These are phyloP conservation scores for Lunularia cruciata DNA, from an alignment of 225 moss, liverwort and hornwort genomes.

Conservation along the genomic window DNA sequence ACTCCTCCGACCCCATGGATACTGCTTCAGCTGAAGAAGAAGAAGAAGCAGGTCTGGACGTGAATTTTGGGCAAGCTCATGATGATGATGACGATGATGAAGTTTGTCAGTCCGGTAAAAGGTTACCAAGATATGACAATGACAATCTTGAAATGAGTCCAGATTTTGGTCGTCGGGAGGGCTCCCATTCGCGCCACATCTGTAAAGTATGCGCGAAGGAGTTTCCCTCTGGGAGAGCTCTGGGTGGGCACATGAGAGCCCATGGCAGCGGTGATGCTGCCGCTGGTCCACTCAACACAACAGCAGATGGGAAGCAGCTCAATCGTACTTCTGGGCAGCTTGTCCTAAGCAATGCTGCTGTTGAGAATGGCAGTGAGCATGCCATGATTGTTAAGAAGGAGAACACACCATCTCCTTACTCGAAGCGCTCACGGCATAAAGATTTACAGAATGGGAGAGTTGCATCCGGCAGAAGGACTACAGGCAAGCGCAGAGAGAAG, in stretches of 20 bases:
- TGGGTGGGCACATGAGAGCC: constrained; percentile 54
- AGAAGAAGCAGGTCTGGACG: constrained; percentile 36
- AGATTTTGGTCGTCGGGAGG: constrained; percentile 43
- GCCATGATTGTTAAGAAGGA: constrained; percentile 21
- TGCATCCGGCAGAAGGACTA: constrained; percentile 29
- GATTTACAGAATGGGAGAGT: constrained; percentile 37
- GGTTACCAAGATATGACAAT: constrained; percentile 48
- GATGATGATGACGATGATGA: no score
- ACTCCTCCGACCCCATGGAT: constrained; percentile 33
- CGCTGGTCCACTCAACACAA: neutral
- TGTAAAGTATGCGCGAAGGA: constrained; percentile 46
- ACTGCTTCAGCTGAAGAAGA: constrained; percentile 2
- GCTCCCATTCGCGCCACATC: constrained; percentile 45
- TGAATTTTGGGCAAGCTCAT: constrained; percentile 32
- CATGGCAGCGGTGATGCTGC: constrained; percentile 32
- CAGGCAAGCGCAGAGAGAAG: constrained; percentile 10
- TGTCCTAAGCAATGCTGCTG: constrained; percentile 17
- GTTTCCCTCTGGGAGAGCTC: constrained; percentile 45
- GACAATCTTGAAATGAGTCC: constrained; percentile 49
- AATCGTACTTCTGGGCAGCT: constrained; percentile 17
- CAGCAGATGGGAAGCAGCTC: constrained; percentile 25
- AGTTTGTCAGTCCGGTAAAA: constrained; percentile 34
- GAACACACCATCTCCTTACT: constrained; percentile 15
- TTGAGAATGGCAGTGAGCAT: constrained; percentile 22
- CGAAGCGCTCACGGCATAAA: constrained; percentile 38